Evolutionary conservation across 768 basidiomycete genomes (phyloP).

Genomic region (Panaeolus papilionaceus): DNA sequence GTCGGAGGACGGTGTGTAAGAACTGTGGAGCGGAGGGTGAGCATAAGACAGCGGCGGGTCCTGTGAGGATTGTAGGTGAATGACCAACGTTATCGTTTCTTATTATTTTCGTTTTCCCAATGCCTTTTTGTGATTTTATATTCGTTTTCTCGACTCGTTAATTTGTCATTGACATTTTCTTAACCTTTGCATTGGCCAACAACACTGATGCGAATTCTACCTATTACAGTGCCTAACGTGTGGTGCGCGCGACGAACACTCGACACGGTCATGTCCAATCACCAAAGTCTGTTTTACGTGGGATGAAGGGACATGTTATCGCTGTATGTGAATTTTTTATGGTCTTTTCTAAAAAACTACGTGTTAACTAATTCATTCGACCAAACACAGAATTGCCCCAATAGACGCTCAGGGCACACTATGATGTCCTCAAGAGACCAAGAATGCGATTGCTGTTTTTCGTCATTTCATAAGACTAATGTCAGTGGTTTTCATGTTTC

Average conservation of each 20-base stretch:
- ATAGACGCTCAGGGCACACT: conserved; percentile 46
- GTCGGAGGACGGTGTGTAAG: too few species aligned
- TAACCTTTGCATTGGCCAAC: too few species aligned
- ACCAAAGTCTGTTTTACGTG: conserved; percentile 79
- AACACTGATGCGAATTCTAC: too few species aligned
- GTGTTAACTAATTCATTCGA: conserved; percentile 9
- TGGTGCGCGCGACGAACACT: conserved; percentile 81
- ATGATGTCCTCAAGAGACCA: conserved; percentile 38
- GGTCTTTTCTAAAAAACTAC: background rate
- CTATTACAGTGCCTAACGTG: conserved; percentile 74
- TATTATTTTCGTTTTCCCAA: background rate
- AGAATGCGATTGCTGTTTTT: conserved; percentile 76
- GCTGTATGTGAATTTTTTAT: conserved; percentile 45
- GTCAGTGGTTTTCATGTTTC: conserved; percentile 28
- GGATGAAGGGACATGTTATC: conserved; percentile 87
- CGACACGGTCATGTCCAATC: conserved; percentile 78
- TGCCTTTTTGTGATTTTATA: conserved; percentile 1
- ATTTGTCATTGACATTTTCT: too few species aligned
- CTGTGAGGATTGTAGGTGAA: conserved; percentile 30
- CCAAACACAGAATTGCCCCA: conserved; percentile 67
- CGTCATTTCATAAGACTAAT: conserved; percentile 64
- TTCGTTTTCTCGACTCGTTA: too few species aligned
- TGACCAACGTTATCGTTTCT: background rate
- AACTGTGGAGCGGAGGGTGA: too few species aligned
- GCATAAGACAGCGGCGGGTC: too few species aligned